Base-by-base conservation (phyloP, 176 grass and related monocot genomes). In the Oryza officinalis region DNA sequence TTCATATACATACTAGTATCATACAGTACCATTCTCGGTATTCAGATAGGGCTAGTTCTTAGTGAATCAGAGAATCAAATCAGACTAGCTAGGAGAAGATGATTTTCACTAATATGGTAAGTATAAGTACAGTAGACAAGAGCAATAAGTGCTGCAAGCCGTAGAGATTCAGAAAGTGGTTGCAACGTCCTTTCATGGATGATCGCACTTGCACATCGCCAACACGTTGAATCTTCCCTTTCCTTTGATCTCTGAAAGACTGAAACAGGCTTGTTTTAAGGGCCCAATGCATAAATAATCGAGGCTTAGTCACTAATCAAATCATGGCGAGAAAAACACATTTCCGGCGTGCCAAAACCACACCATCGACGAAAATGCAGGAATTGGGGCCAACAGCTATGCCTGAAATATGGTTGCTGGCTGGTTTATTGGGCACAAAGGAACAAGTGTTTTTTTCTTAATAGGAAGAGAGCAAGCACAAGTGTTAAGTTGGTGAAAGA, bases 181-280 rank as follows among this genome's bases (percentile, higher is more conserved):
- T 86, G 67, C 67, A 14, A 65, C 76, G 35, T 79, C 67, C 40
- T 47, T 72, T 71, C 76, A 4, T 57, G 13, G 47, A 71, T 20
- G 1, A 27, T 37, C 65, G 67, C 38, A 72, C 50, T 49, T 49
- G 27, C 54, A 5, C 52, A 22, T 86, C 74, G 33, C 14, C 10
- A 33, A 1, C 27, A 8, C 12, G 46, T 9, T 3, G 46, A 28
- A 13, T 37, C 27, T 25, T 15, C 7, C n/a, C 41, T 49, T 35
- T n/a, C 45, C 8, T n/a, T 22, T 31, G 28, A 47, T 57, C 72
- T 30, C 37, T 38, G 37, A 37, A 37, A 6, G 35, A 37, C 40
- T 72, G 69, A 72, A 72, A 3, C 37, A 72, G 1, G 11, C 44
- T 12, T 4, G 26, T 50, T 22, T 74, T 10, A 20, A 17, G 71